Evolutionary conservation across 352 stramenopile species (phyloP), one percentile per base, ranked within the genome.

Genomic region (Detonula confervacea): DNA sequence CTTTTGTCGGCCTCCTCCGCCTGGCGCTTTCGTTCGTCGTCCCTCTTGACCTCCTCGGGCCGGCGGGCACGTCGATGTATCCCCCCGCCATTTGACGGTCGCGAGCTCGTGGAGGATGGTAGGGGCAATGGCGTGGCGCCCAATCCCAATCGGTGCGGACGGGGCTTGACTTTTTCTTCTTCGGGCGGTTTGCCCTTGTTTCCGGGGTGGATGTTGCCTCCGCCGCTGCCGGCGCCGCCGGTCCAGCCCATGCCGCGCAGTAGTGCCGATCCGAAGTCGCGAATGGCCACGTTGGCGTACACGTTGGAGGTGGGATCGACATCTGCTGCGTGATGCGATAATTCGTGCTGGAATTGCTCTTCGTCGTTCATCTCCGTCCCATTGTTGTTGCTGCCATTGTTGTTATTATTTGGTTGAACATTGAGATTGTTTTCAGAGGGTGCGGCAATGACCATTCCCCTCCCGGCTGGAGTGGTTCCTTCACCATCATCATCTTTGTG

Each of bases 231-330:
- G 29, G 52, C 24, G 35, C 54, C 66, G 37, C 96, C 96, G 7
- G 80, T 97, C 97, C 97, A 99, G 60, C 97, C 97, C 97, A 99
- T 99, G 11, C 97, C 97, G 14, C 97, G 90, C 7, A 99, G 87
- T 81, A 99, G 86, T 20, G 96, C 97, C 2, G 92, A 94, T 14
- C 97, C 97, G 89, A 99, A 99, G 59, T 98, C 96, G 47, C 95
- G 88, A 55, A 99, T 95, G 0, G 95, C 95, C 30, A 84, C 56
- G 22, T 65, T 63, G 29, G 77, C 69, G 71, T 84, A 84, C 8
- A 69, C 67, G 6, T 47, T 61, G 1, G 77, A 84, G 22, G 49
- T 79, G 24, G 76, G 76, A 64, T 78, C 76, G 18, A 84, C 57
- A 55, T 84, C 76, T 18, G 65, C 35, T 35, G 76, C 76, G 47